A percentile compares a stretch with the other conserved stretches of the same genome.
These are phyloP conservation scores for Gelatoporia subvermispora DNA, from an alignment of 768 basidiomycete species.

Conservation along the genomic window DNA sequence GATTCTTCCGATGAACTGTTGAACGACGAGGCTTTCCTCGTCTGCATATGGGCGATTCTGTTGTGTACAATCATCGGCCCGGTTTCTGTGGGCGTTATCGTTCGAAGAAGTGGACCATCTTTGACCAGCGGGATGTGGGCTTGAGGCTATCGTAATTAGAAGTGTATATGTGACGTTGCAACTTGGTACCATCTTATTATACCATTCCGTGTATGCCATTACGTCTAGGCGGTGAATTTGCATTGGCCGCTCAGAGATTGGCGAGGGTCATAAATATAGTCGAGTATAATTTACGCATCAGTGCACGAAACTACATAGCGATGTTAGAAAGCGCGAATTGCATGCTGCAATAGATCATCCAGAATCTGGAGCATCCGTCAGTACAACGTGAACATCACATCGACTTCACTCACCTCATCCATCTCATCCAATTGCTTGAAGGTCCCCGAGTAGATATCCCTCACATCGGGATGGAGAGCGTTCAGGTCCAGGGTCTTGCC, in stretches of 20 bases:
- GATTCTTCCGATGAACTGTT: constrained; percentile 25
- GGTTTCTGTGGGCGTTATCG: constrained; percentile 16
- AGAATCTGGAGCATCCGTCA: constrained; percentile 14
- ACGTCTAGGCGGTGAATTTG: neutral
- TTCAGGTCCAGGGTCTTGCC: constrained; percentile 58
- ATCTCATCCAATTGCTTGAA: constrained; percentile 76
- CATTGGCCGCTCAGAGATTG: neutral
- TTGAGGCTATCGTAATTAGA: no score
- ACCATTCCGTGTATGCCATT: no score
- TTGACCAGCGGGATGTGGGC: constrained; percentile 11
- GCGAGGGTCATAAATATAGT: neutral
- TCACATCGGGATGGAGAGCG: constrained; percentile 62
- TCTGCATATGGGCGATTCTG: constrained; percentile 42
- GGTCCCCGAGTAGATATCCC: constrained; percentile 64
- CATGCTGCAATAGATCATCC: constrained; percentile 23
- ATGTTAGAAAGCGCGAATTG: constrained; percentile 15
- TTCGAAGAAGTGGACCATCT: constrained; percentile 12
- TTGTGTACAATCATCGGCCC: constrained; percentile 39
- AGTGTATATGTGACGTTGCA: no score
- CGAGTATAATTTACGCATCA: neutral
- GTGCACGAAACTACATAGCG: neutral
- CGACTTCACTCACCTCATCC: constrained; percentile 53
- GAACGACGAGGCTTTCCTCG: constrained; percentile 34
- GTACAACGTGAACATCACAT: neutral
- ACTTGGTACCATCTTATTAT: no score